phyloP scores from a whole-genome alignment of 1,284 basidiomycete genomes.

The Rhodotorula sp. region DNA sequence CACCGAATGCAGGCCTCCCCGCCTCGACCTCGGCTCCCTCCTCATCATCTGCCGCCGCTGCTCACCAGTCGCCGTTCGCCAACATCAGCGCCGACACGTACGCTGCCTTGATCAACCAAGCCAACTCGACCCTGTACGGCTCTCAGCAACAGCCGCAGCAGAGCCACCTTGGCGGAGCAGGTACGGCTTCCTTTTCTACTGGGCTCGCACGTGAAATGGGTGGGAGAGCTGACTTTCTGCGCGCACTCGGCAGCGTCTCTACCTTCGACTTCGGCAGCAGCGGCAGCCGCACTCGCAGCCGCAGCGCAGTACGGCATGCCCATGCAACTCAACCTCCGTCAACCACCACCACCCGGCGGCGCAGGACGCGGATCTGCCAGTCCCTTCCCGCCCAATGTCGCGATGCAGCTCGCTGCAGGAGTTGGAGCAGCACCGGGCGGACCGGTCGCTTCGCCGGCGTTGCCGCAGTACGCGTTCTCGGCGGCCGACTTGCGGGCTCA shows the following conservation, averaged over 20 bases:
- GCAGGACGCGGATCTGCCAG: background rate
- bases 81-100: slow-evolving; percentile 15
- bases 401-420: too few relatives aligned
- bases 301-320: too few relatives aligned
- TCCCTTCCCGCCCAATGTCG: background rate
- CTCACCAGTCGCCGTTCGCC: background rate
- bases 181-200: background rate
- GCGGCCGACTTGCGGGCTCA: background rate
- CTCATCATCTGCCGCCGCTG: background rate
- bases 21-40: background rate
- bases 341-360: background rate
- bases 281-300: too few relatives aligned
- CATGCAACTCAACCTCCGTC: too few relatives aligned
- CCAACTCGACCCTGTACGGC: slow-evolving; percentile 12
- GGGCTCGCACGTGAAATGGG: too few relatives aligned
- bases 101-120: slow-evolving; percentile 17
- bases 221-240: too few relatives aligned
- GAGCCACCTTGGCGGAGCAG: background rate
- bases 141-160: background rate
- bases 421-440: too few relatives aligned
- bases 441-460: background rate
- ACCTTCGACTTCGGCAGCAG: too few relatives aligned
- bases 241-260: too few relatives aligned
- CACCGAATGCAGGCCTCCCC: too few relatives aligned
- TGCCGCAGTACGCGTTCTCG: background rate